Conservation (phyloP, 768 basidiomycete genomes). For the Roridomyces roridus region DNA sequence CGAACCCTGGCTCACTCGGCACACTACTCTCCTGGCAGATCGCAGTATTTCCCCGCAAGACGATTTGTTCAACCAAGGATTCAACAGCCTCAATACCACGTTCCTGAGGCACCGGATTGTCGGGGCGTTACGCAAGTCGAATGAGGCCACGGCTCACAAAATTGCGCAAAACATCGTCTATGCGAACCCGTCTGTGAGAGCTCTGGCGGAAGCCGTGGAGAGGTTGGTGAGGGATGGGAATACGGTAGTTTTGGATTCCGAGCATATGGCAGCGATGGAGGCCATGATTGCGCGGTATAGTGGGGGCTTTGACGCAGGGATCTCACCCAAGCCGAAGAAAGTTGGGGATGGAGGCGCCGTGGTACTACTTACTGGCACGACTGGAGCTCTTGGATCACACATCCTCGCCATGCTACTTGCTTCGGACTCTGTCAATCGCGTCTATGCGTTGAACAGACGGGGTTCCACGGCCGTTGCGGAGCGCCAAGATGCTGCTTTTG, state of each 20-base stretch:
- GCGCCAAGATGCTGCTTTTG: slow-evolving; percentile 27
- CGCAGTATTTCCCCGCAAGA: slow-evolving; percentile 9
- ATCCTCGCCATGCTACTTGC: slow-evolving; percentile 36
- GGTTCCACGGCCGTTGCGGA: slow-evolving; percentile 31
- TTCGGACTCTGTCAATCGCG: slow-evolving; percentile 25
- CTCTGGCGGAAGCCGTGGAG: slow-evolving; percentile 7
- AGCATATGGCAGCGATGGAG: neutral
- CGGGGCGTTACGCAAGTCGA: slow-evolving; percentile 31
- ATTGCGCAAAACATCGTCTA: slow-evolving; percentile 45
- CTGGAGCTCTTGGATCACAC: slow-evolving; percentile 47
- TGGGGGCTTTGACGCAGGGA: neutral
- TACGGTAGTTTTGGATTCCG: too few relatives aligned
- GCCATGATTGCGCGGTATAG: slow-evolving; percentile 16
- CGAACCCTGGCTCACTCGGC: slow-evolving; percentile 27
- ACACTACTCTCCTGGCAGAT: slow-evolving; percentile 24
- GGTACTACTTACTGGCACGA: slow-evolving; percentile 50
- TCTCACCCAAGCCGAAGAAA: neutral
- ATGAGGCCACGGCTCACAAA: slow-evolving; percentile 17
- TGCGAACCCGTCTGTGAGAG: slow-evolving; percentile 19
- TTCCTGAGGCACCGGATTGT: slow-evolving; percentile 45
- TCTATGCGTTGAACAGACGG: slow-evolving; percentile 41
- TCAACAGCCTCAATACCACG: slow-evolving; percentile 45
- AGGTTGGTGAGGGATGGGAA: neutral
- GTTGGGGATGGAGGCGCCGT: slow-evolving; percentile 14
- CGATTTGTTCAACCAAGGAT: slow-evolving; percentile 41